A percentile compares a stretch with the other conserved stretches of the same genome.
These are phyloP conservation scores for Dianthus caryophyllus DNA, from an alignment of 148 eudicot genomes.

Conservation along the genomic window DNA sequence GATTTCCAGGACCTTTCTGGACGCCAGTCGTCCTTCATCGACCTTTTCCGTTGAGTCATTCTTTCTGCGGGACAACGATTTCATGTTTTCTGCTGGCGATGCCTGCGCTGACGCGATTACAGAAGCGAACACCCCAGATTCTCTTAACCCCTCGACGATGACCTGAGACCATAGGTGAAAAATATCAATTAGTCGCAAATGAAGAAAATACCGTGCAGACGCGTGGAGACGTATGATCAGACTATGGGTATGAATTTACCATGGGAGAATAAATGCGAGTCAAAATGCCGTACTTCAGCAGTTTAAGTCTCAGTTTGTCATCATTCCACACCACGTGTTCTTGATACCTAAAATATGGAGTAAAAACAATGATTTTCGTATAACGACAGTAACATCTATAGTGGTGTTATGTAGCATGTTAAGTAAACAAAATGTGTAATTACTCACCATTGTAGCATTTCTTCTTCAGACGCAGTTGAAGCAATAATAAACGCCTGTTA, in stretches of 20 bases:
- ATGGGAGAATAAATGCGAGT: slow-evolving; percentile 59
- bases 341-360: slow-evolving; percentile 34
- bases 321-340: slow-evolving; percentile 56
- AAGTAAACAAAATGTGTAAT: neutral
- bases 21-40: neutral
- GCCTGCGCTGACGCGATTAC: slow-evolving; percentile 39
- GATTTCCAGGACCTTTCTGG: slow-evolving; percentile 1
- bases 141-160: slow-evolving; percentile 54
- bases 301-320: slow-evolving; percentile 31
- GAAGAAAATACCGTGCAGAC: neutral
- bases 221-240: neutral
- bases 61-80: neutral
- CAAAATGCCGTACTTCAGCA: slow-evolving; percentile 41
- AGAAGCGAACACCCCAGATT: slow-evolving; percentile 48
- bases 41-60: neutral
- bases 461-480: slow-evolving; percentile 46
- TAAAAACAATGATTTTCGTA: no score
- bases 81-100: slow-evolving; percentile 1
- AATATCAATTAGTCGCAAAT: neutral
- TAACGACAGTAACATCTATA: no score
- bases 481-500: slow-evolving; percentile 65
- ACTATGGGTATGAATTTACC: slow-evolving; percentile 35
- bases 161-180: slow-evolving; percentile 22
- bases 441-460: slow-evolving; percentile 52
- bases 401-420: no score